phyloP scores from a whole-genome alignment of 1,284 basidiomycete genomes.

The Apiotrichum sp. region DNA sequence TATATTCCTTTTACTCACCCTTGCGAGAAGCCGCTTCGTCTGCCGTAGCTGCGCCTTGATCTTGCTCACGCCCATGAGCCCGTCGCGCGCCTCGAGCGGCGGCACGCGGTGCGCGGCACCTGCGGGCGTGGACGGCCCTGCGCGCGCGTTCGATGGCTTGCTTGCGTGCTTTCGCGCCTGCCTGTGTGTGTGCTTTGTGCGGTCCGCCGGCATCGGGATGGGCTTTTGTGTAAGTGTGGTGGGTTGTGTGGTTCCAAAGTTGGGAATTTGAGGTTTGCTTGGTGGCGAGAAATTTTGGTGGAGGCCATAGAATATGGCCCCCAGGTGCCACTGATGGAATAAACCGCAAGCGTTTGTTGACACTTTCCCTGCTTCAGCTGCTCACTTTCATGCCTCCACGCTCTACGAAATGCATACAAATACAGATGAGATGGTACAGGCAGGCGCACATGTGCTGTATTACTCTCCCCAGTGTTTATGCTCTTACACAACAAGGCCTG shows the following conservation, averaged over 20 bases:
- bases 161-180: no score
- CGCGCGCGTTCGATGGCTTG: not conserved
- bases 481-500: not conserved
- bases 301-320: not conserved
- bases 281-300: not conserved
- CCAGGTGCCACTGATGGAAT: no score
- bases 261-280: no score
- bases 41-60: conserved; percentile 72
- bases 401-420: no score
- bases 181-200: not conserved
- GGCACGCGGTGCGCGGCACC: conserved; percentile 11
- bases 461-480: no score
- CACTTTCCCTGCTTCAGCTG: no score
- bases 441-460: not conserved
- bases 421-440: not conserved
- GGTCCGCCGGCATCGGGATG: conserved; percentile 4
- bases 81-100: conserved; percentile 27
- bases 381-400: no score
- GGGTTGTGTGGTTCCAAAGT: no score
- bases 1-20: conserved; percentile 49
- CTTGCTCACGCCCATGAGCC: conserved; percentile 51
- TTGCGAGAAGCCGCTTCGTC: conserved; percentile 68
- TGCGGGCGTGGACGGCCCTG: not conserved
- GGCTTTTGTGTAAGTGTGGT: no score
- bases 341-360: no score